Conservation (phyloP, 768 basidiomycete genomes). For the Cystofilobasidium bisporidii region DNA sequence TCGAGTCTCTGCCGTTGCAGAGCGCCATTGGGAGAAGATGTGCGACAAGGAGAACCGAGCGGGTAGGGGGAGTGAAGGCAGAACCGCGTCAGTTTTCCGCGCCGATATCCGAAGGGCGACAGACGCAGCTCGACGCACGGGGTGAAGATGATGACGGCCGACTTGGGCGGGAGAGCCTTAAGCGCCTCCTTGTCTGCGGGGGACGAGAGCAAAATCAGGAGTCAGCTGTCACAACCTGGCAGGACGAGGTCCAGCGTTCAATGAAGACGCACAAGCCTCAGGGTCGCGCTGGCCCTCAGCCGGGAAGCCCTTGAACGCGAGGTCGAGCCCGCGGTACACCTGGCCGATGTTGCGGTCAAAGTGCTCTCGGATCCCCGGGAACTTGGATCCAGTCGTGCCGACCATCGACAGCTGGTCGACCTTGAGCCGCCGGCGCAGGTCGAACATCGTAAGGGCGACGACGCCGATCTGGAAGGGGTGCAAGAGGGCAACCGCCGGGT, state of each 20-base stretch:
- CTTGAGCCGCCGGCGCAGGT: constrained; percentile 75
- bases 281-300: constrained; percentile 58
- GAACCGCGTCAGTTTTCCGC: neutral
- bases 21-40: neutral
- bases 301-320: constrained; percentile 70
- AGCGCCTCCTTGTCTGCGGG: constrained; percentile 12
- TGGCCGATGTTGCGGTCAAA: constrained; percentile 69
- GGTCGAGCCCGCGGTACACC: constrained; percentile 79
- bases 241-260: neutral
- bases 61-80: neutral
- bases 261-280: constrained; percentile 62
- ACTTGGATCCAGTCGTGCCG: constrained; percentile 72
- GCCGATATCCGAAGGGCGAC: too few species aligned
- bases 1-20: constrained; percentile 61
- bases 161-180: constrained; percentile 5
- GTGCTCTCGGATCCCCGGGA: constrained; percentile 72
- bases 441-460: constrained; percentile 79
- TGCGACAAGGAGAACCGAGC: neutral
- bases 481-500: too few species aligned
- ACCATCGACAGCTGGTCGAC: constrained; percentile 73
- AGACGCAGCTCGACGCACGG: constrained; percentile 43
- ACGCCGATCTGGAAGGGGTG: constrained; percentile 49
- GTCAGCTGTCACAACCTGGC: neutral
- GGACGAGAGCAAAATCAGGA: too few species aligned
- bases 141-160: constrained; percentile 53